Percentiles rank a stretch among this genome's conserved stretches.
Conservation (phyloP, 768 basidiomycete genomes). For the Pleurotus sapidus region DNA sequence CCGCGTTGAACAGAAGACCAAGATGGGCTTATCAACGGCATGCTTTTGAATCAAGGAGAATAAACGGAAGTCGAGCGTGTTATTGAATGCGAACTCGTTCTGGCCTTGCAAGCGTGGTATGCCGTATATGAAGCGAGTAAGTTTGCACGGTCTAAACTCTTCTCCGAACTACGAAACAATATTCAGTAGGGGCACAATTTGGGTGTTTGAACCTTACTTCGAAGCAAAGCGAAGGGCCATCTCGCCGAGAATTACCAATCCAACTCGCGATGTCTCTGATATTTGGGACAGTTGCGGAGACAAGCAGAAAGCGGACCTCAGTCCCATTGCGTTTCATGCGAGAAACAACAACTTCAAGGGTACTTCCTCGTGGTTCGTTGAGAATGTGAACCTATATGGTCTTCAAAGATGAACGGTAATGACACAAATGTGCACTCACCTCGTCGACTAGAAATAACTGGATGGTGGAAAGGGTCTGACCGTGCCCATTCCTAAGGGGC, state of each 20-base stretch:
- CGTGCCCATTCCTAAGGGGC: slow-evolving; percentile 41
- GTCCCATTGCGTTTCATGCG: slow-evolving; percentile 82
- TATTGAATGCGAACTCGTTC: slow-evolving; percentile 80
- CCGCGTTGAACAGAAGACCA: slow-evolving; percentile 88
- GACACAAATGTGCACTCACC: slow-evolving; percentile 33
- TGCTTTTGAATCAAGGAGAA: slow-evolving; percentile 73
- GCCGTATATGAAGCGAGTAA: slow-evolving; percentile 71
- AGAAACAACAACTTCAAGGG: slow-evolving; percentile 91
- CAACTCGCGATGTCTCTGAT: slow-evolving; percentile 86
- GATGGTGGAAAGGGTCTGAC: slow-evolving; percentile 66
- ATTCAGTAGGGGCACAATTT: neutral
- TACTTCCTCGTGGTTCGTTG: slow-evolving; percentile 87
- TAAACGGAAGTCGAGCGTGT: slow-evolving; percentile 67
- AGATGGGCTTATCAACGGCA: slow-evolving; percentile 75
- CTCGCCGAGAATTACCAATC: slow-evolving; percentile 53
- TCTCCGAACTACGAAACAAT: slow-evolving; percentile 74
- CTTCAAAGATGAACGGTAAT: neutral
- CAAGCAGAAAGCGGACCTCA: slow-evolving; percentile 76
- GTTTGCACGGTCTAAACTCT: slow-evolving; percentile 83
- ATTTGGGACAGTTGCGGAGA: slow-evolving; percentile 95
- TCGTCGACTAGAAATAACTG: slow-evolving; percentile 90
- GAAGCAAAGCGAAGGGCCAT: slow-evolving; percentile 58
- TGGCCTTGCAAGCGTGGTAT: slow-evolving; percentile 56
- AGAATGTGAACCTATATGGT: slow-evolving; percentile 80
- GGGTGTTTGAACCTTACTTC: slow-evolving; percentile 40